Evolutionary conservation across 345 rosid species (phyloP).

Genomic region (Capsella bursapastoris): DNA sequence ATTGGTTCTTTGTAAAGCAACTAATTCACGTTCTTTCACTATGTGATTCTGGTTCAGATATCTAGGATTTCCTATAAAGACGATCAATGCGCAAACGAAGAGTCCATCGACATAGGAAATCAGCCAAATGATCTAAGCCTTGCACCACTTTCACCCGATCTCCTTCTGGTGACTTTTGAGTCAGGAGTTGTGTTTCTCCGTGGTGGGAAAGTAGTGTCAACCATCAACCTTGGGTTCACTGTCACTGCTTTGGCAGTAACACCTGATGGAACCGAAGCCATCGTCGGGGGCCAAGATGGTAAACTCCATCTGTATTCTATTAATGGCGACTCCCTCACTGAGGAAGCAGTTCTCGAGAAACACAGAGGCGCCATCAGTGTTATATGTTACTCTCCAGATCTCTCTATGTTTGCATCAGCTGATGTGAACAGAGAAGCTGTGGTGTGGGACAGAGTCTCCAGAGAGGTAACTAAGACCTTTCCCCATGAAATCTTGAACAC

Average conservation of each 20-base stretch:
- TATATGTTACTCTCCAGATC: constrained; percentile 85
- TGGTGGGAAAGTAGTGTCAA: constrained; percentile 70
- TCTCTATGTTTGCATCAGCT: constrained; percentile 91
- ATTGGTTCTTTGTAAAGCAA: background rate
- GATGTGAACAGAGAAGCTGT: constrained; percentile 91
- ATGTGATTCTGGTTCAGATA: constrained; percentile 52
- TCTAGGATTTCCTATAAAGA: constrained; percentile 75
- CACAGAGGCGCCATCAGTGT: constrained; percentile 90
- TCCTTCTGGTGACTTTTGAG: constrained; percentile 70
- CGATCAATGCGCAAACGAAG: constrained; percentile 72
- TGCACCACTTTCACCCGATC: constrained; percentile 69
- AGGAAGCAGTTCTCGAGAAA: constrained; percentile 82
- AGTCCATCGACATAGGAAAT: constrained; percentile 69
- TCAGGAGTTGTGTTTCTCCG: constrained; percentile 82
- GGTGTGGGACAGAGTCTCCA: constrained; percentile 81
- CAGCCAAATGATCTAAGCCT: constrained; percentile 92
- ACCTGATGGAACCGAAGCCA: constrained; percentile 93
- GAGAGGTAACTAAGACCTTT: constrained; percentile 60
- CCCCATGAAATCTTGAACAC: constrained; percentile 2
- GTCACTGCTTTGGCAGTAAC: constrained; percentile 81
- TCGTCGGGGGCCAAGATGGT: constrained; percentile 84
- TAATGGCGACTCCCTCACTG: constrained; percentile 68
- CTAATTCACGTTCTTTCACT: constrained; percentile 21
- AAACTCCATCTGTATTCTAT: constrained; percentile 76
- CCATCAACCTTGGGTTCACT: constrained; percentile 71